These are phyloP conservation scores for Periconia sp. DNA, from an alignment of 2,329 filamentous ascomycete genomes.

Conservation along the genomic window DNA sequence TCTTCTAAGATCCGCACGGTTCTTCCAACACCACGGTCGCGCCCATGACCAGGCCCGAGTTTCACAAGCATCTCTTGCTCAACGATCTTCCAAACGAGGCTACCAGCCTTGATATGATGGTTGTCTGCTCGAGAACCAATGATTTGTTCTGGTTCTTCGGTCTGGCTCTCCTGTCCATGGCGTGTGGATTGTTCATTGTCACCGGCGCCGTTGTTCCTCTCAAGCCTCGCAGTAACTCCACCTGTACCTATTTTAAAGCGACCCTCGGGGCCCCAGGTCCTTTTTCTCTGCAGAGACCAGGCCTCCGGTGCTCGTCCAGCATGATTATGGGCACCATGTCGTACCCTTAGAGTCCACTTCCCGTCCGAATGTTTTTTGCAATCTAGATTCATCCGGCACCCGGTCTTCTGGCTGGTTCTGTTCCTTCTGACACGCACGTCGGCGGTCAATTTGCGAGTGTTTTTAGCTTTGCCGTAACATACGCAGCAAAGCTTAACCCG, in stretches of 20 bases:
- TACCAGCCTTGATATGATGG: conserved; percentile 30
- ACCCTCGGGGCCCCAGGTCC: conserved; percentile 27
- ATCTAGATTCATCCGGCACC: conserved; percentile 41
- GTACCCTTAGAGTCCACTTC: conserved; percentile 32
- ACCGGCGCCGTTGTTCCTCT: not conserved
- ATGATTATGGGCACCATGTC: conserved; percentile 34
- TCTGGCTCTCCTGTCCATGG: not conserved
- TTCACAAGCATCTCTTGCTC: conserved; percentile 39
- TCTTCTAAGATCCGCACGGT: conserved; percentile 35
- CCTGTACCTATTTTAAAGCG: conserved; percentile 32
- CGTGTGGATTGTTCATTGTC: not conserved
- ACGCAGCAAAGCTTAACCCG: conserved; percentile 41
- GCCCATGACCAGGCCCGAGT: conserved; percentile 23
- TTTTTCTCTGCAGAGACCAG: conserved; percentile 36
- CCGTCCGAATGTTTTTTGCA: conserved; percentile 35
- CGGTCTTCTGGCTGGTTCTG: conserved; percentile 37
- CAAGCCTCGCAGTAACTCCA: conserved; percentile 27
- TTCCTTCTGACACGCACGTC: conserved; percentile 39
- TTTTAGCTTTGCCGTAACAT: conserved; percentile 39
- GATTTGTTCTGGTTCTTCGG: not conserved
- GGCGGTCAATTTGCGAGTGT: conserved; percentile 39
- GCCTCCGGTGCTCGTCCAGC: conserved; percentile 28
- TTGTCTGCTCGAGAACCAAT: conserved; percentile 9
- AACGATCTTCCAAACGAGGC: conserved; percentile 37
- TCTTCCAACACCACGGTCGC: conserved; percentile 34